A percentile compares a stretch with the other conserved stretches of the same genome.
phyloP scores from a whole-genome alignment of 768 basidiomycete species.

The Butyriboletus loyo region DNA sequence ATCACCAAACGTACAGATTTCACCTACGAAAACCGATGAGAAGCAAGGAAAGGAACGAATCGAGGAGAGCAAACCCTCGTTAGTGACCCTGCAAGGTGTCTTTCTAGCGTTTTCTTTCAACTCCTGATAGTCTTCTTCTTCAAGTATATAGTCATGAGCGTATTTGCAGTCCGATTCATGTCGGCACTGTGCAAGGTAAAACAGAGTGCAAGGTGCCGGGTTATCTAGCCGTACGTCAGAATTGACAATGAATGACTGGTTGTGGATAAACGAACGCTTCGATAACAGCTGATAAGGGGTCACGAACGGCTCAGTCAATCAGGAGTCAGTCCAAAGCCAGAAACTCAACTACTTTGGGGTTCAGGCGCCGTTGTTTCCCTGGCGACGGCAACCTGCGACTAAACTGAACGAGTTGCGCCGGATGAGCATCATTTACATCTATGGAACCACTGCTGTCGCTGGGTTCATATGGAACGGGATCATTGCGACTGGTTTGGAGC shows the following conservation, averaged over 20 bases:
- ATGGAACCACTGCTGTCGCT: constrained; percentile 44
- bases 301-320: constrained; percentile 19
- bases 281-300: constrained; percentile 46
- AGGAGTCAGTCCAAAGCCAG: constrained; percentile 4
- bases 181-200: constrained; percentile 62
- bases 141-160: constrained; percentile 58
- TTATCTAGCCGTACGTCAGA: constrained; percentile 35
- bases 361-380: constrained; percentile 41
- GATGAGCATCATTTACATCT: constrained; percentile 39
- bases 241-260: background rate
- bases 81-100: constrained; percentile 57
- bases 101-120: constrained; percentile 57
- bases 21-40: constrained; percentile 37
- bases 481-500: constrained; percentile 21
- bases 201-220: constrained; percentile 65
- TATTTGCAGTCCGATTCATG: constrained; percentile 58
- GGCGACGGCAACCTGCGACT: constrained; percentile 30
- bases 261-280: constrained; percentile 48
- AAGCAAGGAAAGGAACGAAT: background rate
- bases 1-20: constrained; percentile 56
- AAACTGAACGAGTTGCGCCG: constrained; percentile 26
- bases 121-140: constrained; percentile 50
- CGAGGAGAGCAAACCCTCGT: constrained; percentile 44
- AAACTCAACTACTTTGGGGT: constrained; percentile 51
- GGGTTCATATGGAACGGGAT: constrained; percentile 40